phyloP scores from a whole-genome alignment of 2,329 filamentous ascomycete genomes.

The Fusarium fujikuroi region DNA sequence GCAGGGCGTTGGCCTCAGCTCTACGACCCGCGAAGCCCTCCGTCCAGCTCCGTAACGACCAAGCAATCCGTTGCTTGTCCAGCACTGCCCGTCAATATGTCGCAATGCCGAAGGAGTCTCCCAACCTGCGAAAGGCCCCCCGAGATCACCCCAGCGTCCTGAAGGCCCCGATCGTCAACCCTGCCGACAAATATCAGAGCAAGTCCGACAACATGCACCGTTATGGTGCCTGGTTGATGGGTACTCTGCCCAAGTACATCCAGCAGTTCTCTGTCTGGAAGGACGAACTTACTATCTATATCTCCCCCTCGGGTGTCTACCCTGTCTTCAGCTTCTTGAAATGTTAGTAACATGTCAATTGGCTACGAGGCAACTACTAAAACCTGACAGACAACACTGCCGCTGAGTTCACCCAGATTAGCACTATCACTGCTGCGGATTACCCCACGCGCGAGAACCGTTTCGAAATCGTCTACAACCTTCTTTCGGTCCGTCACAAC shows the following conservation, averaged over 20 bases:
- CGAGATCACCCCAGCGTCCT: constrained; percentile 70
- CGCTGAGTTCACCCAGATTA: constrained; percentile 94
- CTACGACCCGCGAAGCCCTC: constrained; percentile 62
- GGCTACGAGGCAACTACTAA: constrained; percentile 11
- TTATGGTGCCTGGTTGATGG: constrained; percentile 97
- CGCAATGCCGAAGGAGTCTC: constrained; percentile 67
- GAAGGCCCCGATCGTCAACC: constrained; percentile 85
- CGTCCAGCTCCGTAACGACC: constrained; percentile 53
- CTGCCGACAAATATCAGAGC: constrained; percentile 89
- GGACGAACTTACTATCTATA: constrained; percentile 95
- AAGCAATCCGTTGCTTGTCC: constrained; percentile 61
- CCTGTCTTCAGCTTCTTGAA: constrained; percentile 96
- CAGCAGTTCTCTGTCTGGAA: constrained; percentile 99
- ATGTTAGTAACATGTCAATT: constrained; percentile 56
- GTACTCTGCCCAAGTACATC: constrained; percentile 95
- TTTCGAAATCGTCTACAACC: constrained; percentile 98
- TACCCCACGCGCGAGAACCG: constrained; percentile 95
- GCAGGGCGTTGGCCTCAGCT: constrained; percentile 66
- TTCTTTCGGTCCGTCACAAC: constrained; percentile 96
- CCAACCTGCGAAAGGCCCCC: constrained; percentile 75
- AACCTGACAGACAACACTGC: constrained; percentile 81
- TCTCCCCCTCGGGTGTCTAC: constrained; percentile 86
- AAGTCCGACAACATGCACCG: constrained; percentile 90
- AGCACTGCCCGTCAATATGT: constrained; percentile 61
- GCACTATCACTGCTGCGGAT: constrained; percentile 93